Evolutionary conservation across 495 filamentous ascomycete genomes (phyloP).

Genomic region (Lophiostoma macrostomum): DNA sequence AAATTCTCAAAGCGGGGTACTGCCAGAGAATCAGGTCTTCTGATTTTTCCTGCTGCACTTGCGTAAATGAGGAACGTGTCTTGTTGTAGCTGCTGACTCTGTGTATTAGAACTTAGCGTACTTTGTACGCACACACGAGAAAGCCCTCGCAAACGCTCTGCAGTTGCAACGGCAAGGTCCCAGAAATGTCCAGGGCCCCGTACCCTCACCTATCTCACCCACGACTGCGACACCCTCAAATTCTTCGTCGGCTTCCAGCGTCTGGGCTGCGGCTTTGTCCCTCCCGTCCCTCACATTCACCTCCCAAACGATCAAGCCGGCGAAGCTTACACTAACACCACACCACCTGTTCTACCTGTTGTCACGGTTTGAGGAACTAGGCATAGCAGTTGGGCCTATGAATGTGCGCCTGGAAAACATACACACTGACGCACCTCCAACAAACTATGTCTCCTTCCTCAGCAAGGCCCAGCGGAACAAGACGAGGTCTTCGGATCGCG

Average conservation of each 20-base stretch:
- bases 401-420: constrained; percentile 93
- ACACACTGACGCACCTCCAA: constrained; percentile 77
- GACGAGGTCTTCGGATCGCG: constrained; percentile 73
- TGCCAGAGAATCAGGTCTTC: no score
- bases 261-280: constrained; percentile 78
- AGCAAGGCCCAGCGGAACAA: constrained; percentile 72
- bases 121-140: constrained; percentile 96
- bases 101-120: constrained; percentile 74
- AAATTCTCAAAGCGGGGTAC: background rate
- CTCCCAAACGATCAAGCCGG: constrained; percentile 78
- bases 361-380: constrained; percentile 88
- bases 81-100: constrained; percentile 15
- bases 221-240: constrained; percentile 48
- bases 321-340: constrained; percentile 89
- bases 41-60: background rate
- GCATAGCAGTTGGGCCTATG: constrained; percentile 89
- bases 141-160: constrained; percentile 91
- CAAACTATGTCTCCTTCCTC: constrained; percentile 95
- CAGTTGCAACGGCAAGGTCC: constrained; percentile 70
- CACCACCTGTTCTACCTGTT: constrained; percentile 97
- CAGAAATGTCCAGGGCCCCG: constrained; percentile 55
- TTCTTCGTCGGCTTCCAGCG: constrained; percentile 53
- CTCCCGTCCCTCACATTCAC: constrained; percentile 79
- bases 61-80: constrained; percentile 2
- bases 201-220: constrained; percentile 42